Evolutionary conservation across 2,329 filamentous ascomycete species (phyloP).

Genomic region (Phyllosticta paracitricarpa): DNA sequence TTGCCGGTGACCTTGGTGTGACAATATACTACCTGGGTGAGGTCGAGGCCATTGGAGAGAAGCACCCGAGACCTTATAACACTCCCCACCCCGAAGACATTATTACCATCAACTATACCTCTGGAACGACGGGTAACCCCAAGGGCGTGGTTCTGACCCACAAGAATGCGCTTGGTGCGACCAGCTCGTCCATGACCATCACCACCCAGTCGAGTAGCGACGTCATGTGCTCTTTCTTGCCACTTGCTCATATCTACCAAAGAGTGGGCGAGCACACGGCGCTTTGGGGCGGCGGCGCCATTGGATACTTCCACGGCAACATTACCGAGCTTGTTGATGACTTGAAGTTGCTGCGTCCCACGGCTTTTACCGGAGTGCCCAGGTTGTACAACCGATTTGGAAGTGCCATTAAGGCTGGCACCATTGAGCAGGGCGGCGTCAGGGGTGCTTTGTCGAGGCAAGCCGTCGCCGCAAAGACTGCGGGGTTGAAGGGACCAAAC

Average conservation of each 20-base stretch:
- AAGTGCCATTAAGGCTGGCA: conserved; percentile 67
- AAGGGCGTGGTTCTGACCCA: conserved; percentile 83
- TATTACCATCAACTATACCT: conserved; percentile 86
- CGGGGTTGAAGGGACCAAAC: conserved; percentile 63
- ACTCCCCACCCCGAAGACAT: conserved; percentile 65
- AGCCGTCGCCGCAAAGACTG: conserved; percentile 69
- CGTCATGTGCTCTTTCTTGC: conserved; percentile 74
- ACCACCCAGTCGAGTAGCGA: conserved; percentile 47
- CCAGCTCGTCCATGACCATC: conserved; percentile 50
- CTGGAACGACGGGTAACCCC: conserved; percentile 71
- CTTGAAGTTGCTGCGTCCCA: conserved; percentile 76
- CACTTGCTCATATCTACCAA: conserved; percentile 88
- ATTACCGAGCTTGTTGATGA: conserved; percentile 81
- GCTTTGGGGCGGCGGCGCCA: conserved; percentile 59
- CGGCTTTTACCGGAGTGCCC: conserved; percentile 77
- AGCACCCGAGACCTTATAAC: conserved; percentile 58
- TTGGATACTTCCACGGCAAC: conserved; percentile 94
- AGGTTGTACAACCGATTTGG: conserved; percentile 87
- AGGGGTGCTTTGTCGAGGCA: conserved; percentile 72
- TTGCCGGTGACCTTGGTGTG: conserved; percentile 66
- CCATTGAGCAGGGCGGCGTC: conserved; percentile 68
- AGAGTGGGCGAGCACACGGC: conserved; percentile 70
- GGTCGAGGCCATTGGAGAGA: conserved; percentile 70
- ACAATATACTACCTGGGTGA: conserved; percentile 68
- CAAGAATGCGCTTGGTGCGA: conserved; percentile 64